Conservation (phyloP, 768 basidiomycete genomes). For the Phanerochaete carnosa region DNA sequence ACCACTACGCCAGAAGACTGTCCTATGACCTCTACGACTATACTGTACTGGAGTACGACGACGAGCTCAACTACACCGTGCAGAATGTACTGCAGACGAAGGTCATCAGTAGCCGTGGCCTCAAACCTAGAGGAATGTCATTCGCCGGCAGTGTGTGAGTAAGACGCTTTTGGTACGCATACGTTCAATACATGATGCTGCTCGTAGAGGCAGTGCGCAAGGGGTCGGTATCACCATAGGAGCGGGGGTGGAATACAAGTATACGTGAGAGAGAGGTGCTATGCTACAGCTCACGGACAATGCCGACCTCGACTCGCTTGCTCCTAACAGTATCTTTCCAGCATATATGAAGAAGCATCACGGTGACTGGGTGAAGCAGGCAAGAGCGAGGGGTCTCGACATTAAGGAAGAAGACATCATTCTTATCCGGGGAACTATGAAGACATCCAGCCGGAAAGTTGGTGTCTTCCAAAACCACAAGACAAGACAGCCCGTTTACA, state of each 20-base stretch:
- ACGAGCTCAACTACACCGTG: neutral
- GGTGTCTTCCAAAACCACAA: neutral
- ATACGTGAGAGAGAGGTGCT: neutral
- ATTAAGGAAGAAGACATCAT: neutral
- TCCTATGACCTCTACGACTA: no score
- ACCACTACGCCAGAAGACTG: neutral
- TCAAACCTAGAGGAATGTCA: neutral
- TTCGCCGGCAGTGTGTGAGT: neutral
- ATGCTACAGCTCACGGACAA: neutral
- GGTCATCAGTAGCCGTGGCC: neutral
- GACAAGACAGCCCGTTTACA: neutral
- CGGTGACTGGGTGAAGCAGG: neutral
- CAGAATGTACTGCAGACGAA: neutral
- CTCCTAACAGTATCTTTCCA: neutral
- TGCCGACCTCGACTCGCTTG: neutral
- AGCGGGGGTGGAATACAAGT: neutral
- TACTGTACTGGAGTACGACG: neutral
- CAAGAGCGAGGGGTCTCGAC: neutral
- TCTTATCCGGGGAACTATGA: neutral
- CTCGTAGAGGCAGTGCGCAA: neutral
- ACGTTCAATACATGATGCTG: neutral
- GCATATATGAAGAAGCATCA: conserved; percentile 10
- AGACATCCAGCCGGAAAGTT: neutral
- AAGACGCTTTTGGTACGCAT: neutral
- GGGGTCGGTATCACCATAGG: neutral